A percentile compares a stretch with the other conserved stretches of the same genome.
Conservation (phyloP, 2,329 filamentous ascomycete species). For the Talaromyces verruculosus region DNA sequence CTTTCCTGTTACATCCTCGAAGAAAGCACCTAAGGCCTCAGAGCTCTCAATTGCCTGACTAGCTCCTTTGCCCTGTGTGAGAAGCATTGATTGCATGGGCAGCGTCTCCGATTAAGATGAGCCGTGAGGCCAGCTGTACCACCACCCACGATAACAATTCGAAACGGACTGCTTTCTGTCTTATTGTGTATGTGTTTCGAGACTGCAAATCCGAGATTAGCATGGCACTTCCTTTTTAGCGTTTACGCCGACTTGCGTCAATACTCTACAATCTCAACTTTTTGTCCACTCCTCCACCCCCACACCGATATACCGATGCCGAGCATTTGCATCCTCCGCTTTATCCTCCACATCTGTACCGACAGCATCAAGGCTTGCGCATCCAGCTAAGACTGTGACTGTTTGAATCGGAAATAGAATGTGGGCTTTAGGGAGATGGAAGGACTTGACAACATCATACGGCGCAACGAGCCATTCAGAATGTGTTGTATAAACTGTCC, state of each 20-base stretch:
- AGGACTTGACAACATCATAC: not conserved
- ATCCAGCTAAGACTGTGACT: not conserved
- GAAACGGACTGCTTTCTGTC: not conserved
- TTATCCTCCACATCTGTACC: not conserved
- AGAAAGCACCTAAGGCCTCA: not conserved
- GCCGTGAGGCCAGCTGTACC: not conserved
- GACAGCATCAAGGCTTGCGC: not conserved
- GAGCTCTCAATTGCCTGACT: not conserved
- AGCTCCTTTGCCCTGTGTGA: not conserved
- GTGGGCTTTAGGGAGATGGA: constrained; percentile 28
- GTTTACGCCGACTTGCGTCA: not conserved
- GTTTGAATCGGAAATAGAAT: constrained; percentile 2
- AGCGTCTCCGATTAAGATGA: not conserved
- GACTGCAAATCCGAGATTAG: not conserved
- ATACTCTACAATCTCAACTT: not conserved
- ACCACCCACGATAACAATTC: not conserved
- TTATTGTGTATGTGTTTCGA: not conserved
- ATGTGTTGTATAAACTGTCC: not conserved
- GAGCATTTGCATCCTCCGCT: not conserved
- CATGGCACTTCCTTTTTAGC: not conserved
- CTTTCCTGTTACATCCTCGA: not conserved
- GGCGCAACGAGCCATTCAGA: not conserved
- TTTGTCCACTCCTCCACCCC: not conserved
- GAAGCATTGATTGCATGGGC: not conserved
- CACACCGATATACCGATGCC: not conserved